phyloP scores from a whole-genome alignment of 257 asterid species.

The Paulownia fortunei region DNA sequence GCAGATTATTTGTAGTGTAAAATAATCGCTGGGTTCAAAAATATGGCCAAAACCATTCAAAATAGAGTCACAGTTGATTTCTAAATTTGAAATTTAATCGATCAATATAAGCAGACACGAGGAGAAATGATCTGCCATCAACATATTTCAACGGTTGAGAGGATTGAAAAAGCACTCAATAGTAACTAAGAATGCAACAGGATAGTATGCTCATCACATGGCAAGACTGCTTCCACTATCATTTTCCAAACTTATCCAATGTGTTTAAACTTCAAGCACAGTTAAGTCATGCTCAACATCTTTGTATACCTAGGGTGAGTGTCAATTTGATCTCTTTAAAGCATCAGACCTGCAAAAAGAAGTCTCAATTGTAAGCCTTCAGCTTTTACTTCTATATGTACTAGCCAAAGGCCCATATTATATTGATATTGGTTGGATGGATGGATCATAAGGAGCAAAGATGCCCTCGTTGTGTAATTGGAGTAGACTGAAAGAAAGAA shows the following conservation, averaged over 20 bases:
- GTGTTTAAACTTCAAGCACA: background rate
- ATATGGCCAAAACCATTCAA: background rate
- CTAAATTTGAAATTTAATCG: background rate
- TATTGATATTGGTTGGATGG: background rate
- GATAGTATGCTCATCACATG: no score
- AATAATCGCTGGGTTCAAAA: background rate
- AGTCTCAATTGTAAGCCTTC: background rate
- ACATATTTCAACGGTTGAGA: background rate
- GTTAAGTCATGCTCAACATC: background rate
- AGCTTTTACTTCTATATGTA: background rate
- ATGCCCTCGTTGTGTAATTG: background rate
- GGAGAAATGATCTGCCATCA: background rate
- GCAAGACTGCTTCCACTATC: background rate
- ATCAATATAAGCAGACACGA: constrained; percentile 1
- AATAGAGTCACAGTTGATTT: background rate
- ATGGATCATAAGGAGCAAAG: background rate
- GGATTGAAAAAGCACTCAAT: background rate
- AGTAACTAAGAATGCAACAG: background rate
- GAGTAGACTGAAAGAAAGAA: background rate
- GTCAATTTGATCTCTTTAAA: constrained; percentile 7
- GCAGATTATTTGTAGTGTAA: background rate
- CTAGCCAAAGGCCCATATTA: background rate
- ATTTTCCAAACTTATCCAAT: background rate
- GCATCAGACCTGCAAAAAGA: constrained; percentile 15
- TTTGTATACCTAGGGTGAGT: background rate